These are phyloP conservation scores for Physcomitrellopsis africana DNA, from an alignment of 225 moss, liverwort and hornwort genomes.

Conservation along the genomic window DNA sequence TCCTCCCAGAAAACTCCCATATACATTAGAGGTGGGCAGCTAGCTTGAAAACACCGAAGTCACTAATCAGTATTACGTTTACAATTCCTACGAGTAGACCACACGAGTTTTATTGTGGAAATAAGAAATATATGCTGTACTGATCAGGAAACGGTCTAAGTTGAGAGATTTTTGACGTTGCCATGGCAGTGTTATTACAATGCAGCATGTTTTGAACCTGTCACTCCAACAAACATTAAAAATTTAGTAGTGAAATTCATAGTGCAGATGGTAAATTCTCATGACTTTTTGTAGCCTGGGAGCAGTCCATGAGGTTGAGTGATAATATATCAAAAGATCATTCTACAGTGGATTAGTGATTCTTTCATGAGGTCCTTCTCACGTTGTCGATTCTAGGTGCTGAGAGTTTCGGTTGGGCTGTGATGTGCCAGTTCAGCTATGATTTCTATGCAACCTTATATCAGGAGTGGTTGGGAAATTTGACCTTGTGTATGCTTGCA, in stretches of 20 bases:
- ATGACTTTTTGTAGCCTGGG: constrained; percentile 9
- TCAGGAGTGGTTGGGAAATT: not conserved
- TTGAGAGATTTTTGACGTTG: not conserved
- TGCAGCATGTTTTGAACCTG: not conserved
- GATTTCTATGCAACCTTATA: not conserved
- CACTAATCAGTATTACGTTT: not conserved
- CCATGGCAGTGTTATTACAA: not conserved
- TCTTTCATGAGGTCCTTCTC: not conserved
- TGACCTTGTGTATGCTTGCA: not conserved
- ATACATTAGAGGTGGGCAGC: constrained; percentile 13
- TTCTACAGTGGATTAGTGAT: not conserved
- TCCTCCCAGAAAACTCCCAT: constrained; percentile 11
- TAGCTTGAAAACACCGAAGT: constrained; percentile 1
- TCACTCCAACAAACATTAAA: not conserved
- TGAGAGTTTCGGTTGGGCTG: not conserved
- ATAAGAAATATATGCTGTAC: no score
- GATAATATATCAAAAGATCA: not conserved
- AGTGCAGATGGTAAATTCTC: not conserved
- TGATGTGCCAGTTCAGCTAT: not conserved
- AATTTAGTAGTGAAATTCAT: not conserved
- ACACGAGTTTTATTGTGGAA: not conserved
- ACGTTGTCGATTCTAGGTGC: not conserved
- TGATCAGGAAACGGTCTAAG: not conserved
- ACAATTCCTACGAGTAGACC: not conserved
- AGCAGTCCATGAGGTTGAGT: not conserved